Evolutionary conservation across 2,329 filamentous ascomycete species (phyloP).

Genomic region (Ophioceras dolichostomum): DNA sequence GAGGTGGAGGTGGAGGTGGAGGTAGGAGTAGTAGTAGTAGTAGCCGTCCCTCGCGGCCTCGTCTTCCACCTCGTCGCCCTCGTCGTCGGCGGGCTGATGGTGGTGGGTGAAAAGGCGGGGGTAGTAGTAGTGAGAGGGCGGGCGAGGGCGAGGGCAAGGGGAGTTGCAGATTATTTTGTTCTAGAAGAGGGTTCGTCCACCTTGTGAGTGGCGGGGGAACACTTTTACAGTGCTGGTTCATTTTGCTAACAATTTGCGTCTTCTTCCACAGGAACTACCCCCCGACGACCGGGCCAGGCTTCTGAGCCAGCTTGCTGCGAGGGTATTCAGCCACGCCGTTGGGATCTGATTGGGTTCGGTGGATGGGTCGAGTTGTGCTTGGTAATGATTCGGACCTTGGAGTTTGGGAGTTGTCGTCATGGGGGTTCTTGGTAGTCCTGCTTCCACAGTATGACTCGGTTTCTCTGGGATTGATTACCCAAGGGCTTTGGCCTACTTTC

Average conservation of each 20-base stretch:
- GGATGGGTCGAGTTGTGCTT: no score
- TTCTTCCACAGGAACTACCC: constrained; percentile 53
- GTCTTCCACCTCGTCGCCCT: not conserved
- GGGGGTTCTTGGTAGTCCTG: no score
- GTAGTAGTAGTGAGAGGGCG: no score
- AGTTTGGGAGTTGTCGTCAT: no score
- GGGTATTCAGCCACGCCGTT: constrained; percentile 73
- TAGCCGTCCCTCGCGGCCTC: not conserved
- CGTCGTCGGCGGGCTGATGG: not conserved
- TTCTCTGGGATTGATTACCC: no score
- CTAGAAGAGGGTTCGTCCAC: constrained; percentile 1
- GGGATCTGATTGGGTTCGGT: constrained; percentile 28
- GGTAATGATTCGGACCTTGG: no score
- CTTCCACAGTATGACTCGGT: no score
- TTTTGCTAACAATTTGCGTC: constrained; percentile 7
- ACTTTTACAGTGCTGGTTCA: not conserved
- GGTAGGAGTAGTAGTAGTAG: no score
- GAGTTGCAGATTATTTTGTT: no score
- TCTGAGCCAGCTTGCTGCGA: constrained; percentile 71
- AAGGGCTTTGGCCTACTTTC: no score
- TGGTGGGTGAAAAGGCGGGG: not conserved
- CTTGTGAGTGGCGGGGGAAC: not conserved
- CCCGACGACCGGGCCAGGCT: constrained; percentile 70
- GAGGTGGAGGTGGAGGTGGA: no score
- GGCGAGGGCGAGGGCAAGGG: no score